phyloP scores from a whole-genome alignment of 1,284 basidiomycete genomes.

The Puccinia novopanici region DNA sequence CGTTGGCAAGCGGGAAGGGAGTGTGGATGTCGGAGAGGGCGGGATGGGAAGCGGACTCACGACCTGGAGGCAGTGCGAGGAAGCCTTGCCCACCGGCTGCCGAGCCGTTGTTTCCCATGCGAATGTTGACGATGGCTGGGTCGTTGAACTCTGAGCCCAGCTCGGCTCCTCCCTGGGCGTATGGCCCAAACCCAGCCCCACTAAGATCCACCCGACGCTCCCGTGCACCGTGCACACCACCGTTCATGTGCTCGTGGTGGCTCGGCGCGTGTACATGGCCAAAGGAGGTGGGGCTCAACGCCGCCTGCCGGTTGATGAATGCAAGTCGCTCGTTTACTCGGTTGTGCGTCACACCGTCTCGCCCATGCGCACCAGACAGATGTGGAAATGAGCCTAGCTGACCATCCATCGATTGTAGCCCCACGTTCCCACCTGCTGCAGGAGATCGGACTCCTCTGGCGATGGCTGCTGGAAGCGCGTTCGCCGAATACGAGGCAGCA shows the following conservation, averaged over 20 bases:
- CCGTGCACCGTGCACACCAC: neutral
- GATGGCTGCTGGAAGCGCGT: constrained; percentile 44
- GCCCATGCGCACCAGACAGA: constrained; percentile 22
- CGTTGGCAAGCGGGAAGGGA: constrained; percentile 16
- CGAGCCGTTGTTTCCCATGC: constrained; percentile 23
- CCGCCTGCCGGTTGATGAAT: constrained; percentile 19
- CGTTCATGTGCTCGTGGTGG: constrained; percentile 35
- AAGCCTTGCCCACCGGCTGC: neutral
- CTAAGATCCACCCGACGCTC: constrained; percentile 30
- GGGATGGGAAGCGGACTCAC: neutral
- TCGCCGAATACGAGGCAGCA: constrained; percentile 47
- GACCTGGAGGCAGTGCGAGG: neutral
- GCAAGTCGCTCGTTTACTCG: constrained; percentile 31
- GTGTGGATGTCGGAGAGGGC: constrained; percentile 28
- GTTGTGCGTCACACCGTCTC: constrained; percentile 6
- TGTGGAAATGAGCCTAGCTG: constrained; percentile 21
- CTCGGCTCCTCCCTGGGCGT: neutral
- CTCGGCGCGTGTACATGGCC: constrained; percentile 18
- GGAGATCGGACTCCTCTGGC: constrained; percentile 42
- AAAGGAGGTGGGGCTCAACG: constrained; percentile 35
- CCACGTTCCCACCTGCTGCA: constrained; percentile 2
- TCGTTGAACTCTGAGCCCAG: constrained; percentile 39
- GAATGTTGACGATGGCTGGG: constrained; percentile 46
- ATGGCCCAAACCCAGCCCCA: constrained; percentile 9
- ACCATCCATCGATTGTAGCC: constrained; percentile 24